phyloP scores from a whole-genome alignment of 2,329 filamentous ascomycete genomes.

The Geosmithia putterillii region DNA sequence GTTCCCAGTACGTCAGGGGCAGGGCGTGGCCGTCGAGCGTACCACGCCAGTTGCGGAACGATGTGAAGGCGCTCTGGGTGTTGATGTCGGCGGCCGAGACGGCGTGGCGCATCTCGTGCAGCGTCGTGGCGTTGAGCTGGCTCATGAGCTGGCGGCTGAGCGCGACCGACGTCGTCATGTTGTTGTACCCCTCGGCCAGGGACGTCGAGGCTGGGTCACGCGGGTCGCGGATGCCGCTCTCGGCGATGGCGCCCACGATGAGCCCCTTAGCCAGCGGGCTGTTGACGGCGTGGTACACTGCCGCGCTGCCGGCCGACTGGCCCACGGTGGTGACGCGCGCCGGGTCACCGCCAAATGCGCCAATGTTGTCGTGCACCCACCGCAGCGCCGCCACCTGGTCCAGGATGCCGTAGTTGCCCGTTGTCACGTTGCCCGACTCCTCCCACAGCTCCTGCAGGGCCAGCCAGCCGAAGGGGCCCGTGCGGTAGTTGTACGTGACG shows the following conservation, averaged over 20 bases:
- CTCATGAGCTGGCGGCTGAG: slow-evolving; percentile 1
- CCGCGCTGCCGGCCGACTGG: slow-evolving; percentile 6
- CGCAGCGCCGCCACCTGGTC: slow-evolving; percentile 20
- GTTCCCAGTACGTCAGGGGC: slow-evolving; percentile 4
- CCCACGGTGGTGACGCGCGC: slow-evolving; percentile 35
- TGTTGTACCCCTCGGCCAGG: slow-evolving; percentile 4
- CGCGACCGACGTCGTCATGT: background rate
- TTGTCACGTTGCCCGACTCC: slow-evolving; percentile 12
- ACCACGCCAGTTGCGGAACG: slow-evolving; percentile 1
- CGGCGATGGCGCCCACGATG: slow-evolving; percentile 4
- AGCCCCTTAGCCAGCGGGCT: slow-evolving; percentile 3
- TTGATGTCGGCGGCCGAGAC: background rate
- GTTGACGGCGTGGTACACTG: slow-evolving; percentile 10
- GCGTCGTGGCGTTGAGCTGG: background rate
- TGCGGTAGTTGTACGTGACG: slow-evolving; percentile 26
- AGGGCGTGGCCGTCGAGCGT: slow-evolving; percentile 4
- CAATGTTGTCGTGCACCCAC: slow-evolving; percentile 40
- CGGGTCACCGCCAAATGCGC: slow-evolving; percentile 34
- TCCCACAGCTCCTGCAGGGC: slow-evolving; percentile 22
- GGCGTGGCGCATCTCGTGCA: slow-evolving; percentile 2
- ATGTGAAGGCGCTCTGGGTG: slow-evolving; percentile 1
- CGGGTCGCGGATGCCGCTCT: slow-evolving; percentile 5
- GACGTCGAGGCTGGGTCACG: slow-evolving; percentile 2
- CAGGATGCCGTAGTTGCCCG: slow-evolving; percentile 8
- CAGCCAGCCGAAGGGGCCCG: slow-evolving; percentile 6